These are phyloP conservation scores for Porcisia deanei DNA, from an alignment of 208 protist species.

Conservation along the genomic window DNA sequence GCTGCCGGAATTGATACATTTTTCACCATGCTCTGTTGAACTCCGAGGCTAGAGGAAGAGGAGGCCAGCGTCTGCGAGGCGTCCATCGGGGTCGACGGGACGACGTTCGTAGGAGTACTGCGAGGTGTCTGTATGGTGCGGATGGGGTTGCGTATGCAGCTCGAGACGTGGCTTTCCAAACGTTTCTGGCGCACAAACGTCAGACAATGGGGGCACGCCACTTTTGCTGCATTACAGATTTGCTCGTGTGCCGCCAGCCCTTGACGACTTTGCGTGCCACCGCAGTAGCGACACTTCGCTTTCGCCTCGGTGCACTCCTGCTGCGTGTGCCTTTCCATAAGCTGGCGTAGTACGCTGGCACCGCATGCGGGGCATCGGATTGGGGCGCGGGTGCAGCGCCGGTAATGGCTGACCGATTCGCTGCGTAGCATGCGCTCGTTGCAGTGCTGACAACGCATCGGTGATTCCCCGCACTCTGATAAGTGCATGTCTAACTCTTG, in stretches of 20 bases:
- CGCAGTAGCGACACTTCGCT: conserved; percentile 78
- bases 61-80: conserved; percentile 8
- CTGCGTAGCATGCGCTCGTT: conserved; percentile 64
- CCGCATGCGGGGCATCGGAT: conserved; percentile 65
- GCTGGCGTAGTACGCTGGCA: conserved; percentile 45
- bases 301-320: conserved; percentile 55
- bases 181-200: conserved; percentile 51
- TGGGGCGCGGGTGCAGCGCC: conserved; percentile 56
- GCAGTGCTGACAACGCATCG: conserved; percentile 71
- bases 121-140: conserved; percentile 13
- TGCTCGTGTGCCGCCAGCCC: conserved; percentile 57
- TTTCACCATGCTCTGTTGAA: neutral
- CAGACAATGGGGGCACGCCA: conserved; percentile 62
- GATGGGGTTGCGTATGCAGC: conserved; percentile 59
- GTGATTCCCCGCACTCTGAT: conserved; percentile 66
- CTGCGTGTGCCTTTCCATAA: conserved; percentile 59
- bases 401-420: conserved; percentile 50
- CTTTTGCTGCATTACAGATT: conserved; percentile 62
- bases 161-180: conserved; percentile 42
- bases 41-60: conserved; percentile 9
- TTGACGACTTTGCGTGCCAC: conserved; percentile 39
- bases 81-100: neutral
- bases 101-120: conserved; percentile 5
- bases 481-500: conserved; percentile 67
- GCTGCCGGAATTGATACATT: neutral